These are phyloP conservation scores for Chrysopogon serrulatus DNA, from an alignment of 176 grass and related monocot genomes.

Conservation along the genomic window DNA sequence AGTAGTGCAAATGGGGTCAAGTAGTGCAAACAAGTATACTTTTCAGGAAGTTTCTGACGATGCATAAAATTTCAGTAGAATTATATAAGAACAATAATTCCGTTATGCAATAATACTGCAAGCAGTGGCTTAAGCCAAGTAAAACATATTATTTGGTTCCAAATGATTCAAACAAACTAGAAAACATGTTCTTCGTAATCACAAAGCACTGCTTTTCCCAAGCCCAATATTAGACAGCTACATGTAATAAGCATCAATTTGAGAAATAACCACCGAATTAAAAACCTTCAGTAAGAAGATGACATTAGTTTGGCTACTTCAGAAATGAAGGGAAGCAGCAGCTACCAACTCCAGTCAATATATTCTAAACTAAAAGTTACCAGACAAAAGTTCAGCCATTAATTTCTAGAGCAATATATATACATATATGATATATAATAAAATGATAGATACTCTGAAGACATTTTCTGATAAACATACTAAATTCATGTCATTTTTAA, in stretches of 20 bases:
- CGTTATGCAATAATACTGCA: neutral
- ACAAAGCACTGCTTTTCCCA: neutral
- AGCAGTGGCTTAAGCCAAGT: neutral
- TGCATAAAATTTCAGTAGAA: neutral
- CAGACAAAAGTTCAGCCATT: neutral
- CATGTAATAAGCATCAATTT: neutral
- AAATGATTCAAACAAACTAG: neutral
- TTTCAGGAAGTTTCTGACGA: neutral
- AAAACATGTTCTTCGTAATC: neutral
- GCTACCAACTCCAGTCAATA: neutral
- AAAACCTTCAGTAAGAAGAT: neutral
- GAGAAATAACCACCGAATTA: neutral
- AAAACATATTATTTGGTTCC: neutral
- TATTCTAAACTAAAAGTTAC: neutral
- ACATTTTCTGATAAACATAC: neutral
- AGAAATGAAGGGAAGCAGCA: constrained; percentile 1
- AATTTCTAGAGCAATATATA: neutral
- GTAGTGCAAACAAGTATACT: too few relatives aligned
- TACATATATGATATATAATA: neutral
- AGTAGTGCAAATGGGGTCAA: too few relatives aligned
- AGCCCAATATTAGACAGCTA: neutral
- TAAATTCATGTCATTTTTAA: neutral
- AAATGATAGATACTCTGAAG: too few relatives aligned
- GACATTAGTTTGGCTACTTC: too few relatives aligned
- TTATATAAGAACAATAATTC: neutral